Conservation (phyloP, 2,329 filamentous ascomycete genomes). For the Alternaria solani region DNA sequence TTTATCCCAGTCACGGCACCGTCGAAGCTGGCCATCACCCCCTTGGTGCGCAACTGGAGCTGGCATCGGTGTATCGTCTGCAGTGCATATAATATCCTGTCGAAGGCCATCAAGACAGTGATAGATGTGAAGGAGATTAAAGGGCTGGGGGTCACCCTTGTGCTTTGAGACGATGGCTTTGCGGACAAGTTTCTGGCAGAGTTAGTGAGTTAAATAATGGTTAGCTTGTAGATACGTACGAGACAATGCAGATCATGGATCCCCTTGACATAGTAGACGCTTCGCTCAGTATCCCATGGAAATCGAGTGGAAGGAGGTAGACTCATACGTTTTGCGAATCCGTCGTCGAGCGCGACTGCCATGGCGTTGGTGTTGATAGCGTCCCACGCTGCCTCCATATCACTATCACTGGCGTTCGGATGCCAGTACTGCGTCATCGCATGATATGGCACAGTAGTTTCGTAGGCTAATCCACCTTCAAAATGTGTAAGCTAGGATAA, state of each 20-base stretch:
- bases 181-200: slow-evolving; percentile 42
- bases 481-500: slow-evolving; percentile 1
- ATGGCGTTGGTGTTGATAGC: slow-evolving; percentile 44
- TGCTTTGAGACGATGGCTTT: slow-evolving; percentile 46
- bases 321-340: slow-evolving; percentile 32
- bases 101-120: slow-evolving; percentile 47
- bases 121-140: slow-evolving; percentile 41
- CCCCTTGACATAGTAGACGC: slow-evolving; percentile 48
- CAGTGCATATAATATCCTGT: slow-evolving; percentile 47
- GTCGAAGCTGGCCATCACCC: slow-evolving; percentile 40
- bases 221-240: slow-evolving; percentile 18
- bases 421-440: slow-evolving; percentile 44
- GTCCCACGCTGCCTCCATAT: slow-evolving; percentile 46
- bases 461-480: slow-evolving; percentile 40
- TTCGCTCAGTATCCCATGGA: slow-evolving; percentile 48
- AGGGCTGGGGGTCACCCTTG: slow-evolving; percentile 29
- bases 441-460: slow-evolving; percentile 37
- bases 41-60: slow-evolving; percentile 33
- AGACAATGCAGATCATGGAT: slow-evolving; percentile 48
- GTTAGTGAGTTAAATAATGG: background rate
- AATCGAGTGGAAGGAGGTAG: slow-evolving; percentile 40
- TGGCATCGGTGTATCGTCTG: slow-evolving; percentile 49
- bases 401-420: slow-evolving; percentile 34
- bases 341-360: slow-evolving; percentile 43
- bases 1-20: slow-evolving; percentile 46